Conservation (phyloP, 2,329 filamentous ascomycete species). For the Trichoderma atroviride region DNA sequence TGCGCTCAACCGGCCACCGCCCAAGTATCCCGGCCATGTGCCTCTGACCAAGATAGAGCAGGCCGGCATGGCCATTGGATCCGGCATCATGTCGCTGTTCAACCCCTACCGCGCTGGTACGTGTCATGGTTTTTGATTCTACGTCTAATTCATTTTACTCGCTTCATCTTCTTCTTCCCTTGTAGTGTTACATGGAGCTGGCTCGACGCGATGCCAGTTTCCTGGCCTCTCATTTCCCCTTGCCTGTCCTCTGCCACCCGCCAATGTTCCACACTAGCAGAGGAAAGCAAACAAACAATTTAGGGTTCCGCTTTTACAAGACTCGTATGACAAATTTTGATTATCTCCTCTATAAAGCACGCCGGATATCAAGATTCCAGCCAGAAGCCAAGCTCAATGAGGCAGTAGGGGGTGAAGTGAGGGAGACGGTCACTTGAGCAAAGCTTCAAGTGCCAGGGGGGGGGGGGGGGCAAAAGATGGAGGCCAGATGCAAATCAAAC, state of each 20-base stretch:
- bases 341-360: not conserved
- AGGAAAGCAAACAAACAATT: slow-evolving; percentile 11
- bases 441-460: not conserved
- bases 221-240: not conserved
- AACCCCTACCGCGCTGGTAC: slow-evolving; percentile 80
- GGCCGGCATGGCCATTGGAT: slow-evolving; percentile 67
- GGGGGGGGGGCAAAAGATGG: not conserved
- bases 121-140: slow-evolving; percentile 14
- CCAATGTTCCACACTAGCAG: not conserved
- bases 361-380: too few species aligned
- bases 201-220: not conserved
- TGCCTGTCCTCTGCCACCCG: not conserved
- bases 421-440: not conserved
- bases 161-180: not conserved
- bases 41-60: slow-evolving; percentile 81
- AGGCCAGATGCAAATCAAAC: not conserved
- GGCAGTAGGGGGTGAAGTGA: not conserved
- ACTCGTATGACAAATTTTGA: not conserved
- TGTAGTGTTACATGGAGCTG: not conserved
- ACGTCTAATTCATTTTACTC: not conserved
- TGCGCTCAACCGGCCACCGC: slow-evolving; percentile 78
- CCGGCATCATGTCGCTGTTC: slow-evolving; percentile 64
- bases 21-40: slow-evolving; percentile 90
- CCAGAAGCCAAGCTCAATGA: not conserved
- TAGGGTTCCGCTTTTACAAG: not conserved